Evolutionary conservation across 2,329 filamentous ascomycete species (phyloP).

Genomic region (Penicillium paneum): DNA sequence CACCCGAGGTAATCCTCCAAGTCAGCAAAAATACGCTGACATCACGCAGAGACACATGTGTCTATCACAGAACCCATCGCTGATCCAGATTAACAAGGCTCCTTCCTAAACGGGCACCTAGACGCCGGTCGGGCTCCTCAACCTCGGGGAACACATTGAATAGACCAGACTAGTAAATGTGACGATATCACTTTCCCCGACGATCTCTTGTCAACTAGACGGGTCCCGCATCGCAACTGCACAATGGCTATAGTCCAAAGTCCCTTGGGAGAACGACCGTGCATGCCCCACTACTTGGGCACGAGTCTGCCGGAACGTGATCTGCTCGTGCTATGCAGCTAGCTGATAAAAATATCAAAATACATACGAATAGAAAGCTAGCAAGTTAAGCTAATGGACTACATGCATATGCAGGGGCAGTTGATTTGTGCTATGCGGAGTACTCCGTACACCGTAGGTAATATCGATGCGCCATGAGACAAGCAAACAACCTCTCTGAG

Average conservation of each 20-base stretch:
- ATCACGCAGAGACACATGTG: not conserved
- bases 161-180: not conserved
- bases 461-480: conserved; percentile 5
- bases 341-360: not conserved
- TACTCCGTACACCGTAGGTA: no score
- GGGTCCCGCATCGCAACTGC: conserved; percentile 1
- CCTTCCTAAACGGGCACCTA: not conserved
- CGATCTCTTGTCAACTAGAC: conserved; percentile 1
- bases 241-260: conserved; percentile 3
- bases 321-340: conserved; percentile 6
- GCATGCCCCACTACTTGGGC: conserved; percentile 13
- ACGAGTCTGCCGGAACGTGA: conserved; percentile 6
- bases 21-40: not conserved
- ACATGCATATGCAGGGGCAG: not conserved
- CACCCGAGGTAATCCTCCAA: not conserved
- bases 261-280: conserved; percentile 9
- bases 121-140: not conserved
- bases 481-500: conserved; percentile 11
- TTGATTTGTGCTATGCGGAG: not conserved
- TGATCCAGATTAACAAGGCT: not conserved
- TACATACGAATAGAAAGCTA: not conserved
- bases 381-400: not conserved
- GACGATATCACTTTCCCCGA: not conserved
- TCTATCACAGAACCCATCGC: not conserved
- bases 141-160: not conserved